Base-by-base conservation (phyloP, 768 basidiomycete species). In the Naematelia aurantialba region DNA sequence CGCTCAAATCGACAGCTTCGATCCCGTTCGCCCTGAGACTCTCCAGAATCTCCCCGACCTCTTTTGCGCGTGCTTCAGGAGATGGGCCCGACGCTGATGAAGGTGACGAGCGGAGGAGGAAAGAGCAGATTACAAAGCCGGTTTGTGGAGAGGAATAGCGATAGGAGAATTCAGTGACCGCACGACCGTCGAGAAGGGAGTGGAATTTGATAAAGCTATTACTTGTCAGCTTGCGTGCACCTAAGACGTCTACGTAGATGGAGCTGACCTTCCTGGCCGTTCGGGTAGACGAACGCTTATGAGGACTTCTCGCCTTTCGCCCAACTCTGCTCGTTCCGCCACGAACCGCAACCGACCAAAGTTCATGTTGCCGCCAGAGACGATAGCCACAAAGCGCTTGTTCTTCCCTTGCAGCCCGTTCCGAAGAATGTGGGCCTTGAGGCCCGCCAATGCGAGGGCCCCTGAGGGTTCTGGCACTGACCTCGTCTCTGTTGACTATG, bases 331-430 rank as follows among this genome's bases (percentile, higher is more conserved):
- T 57, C 96, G 91, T 76, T 99, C 96, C 19, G 96, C 89, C n/a
- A 99, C 93, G 74, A 98, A 99, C 10, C 96, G 85, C 47, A 99
- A 78, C 45, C 94, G 85, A 71, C 91, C 89, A 78, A 99, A 99
- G 79, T 99, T 98, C 90, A 99, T 96, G 79, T 99, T 98, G 17
- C 94, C 96, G 21, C 96, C 96, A 69, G 90, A 93, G 63, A 98
- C 80, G 53, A 97, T 85, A 4, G 85, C 92, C 27, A 97, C 93
- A 64, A 93, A 96, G 58, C 84, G 86, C 79, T 90, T 90, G 56
- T 87, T 82, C 1, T 89, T 85, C 34, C 89, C 89, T 52, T 91
- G 67, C 30, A 98, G 84, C 52, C 87, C 82, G 76, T 96, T 89
- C 58, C 86, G 79, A 30, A 85, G 64, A 67, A 99, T 91, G 74